Evolutionary conservation across 2,329 filamentous ascomycete genomes (phyloP), one percentile per base, ranked within the genome.

Genomic region (Fonsecaea erecta): DNA sequence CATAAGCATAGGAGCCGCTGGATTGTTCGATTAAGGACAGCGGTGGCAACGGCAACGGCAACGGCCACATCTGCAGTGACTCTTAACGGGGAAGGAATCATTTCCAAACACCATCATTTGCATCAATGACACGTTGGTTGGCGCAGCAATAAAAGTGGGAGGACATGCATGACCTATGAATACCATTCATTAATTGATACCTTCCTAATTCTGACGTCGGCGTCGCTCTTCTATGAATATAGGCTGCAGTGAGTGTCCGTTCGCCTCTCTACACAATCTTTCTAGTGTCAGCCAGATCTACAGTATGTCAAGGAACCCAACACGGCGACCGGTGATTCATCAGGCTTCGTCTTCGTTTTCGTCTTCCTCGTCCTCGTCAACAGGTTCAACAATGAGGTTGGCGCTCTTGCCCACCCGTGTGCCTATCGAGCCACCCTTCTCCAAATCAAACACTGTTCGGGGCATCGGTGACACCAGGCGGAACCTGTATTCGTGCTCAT

Each of bases 361-460:
- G 21, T 84, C 82, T 0, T 84, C 82, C 14, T 86, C 85, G 28
- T 30, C 82, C 3, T 84, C 81, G 26, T 79, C 77, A 43, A 85
- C 80, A 63, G 84, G 84, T 79, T 99, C 95, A 12, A 98, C 93
- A 70, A 98, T 91, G 64, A 99, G 80, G 76, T 96, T 98, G 1
- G 90, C 93, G 66, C 92, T 95, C 68, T 88, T 85, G 1, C 94
- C 94, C 74, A 99, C 89, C 68, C 86, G 86, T 66, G 91, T 86
- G 14, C 85, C 85, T 71, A 98, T 84, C 6, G 87, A 90, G 14
- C 85, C 87, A 0, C 85, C 85, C 40, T 82, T 80, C 61, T 88
- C 86, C 4, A 93, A 80, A 66, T 90, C 88, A 76, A 91, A 94
- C 34, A 95, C 91, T 65, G 89, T 86, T 58, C 95, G 53, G 5